A percentile compares a stretch with the other conserved stretches of the same genome.
Evolutionary conservation across 164 flowering plant species (phyloP).

Genomic region (Vitis riparia): DNA sequence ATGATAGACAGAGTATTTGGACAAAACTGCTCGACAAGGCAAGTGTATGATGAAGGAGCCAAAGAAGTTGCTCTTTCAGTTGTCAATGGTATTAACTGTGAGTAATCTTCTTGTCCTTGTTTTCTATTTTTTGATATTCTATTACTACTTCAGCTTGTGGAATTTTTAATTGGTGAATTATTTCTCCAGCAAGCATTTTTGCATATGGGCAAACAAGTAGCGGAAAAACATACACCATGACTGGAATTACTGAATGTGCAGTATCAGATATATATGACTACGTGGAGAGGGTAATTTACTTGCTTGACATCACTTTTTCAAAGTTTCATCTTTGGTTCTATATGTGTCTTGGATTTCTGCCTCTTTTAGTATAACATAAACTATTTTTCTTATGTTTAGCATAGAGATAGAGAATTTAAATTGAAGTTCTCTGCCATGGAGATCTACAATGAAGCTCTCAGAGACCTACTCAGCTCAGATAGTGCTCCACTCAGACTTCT

Average conservation of each 20-base stretch:
- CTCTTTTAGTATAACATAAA: not conserved
- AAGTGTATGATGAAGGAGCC: conserved; percentile 57
- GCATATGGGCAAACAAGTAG: conserved; percentile 99
- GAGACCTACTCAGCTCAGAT: conserved; percentile 78
- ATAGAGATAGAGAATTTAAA: conserved; percentile 65
- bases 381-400: conserved; percentile 43
- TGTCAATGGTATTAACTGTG: conserved; percentile 56
- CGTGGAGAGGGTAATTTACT: conserved; percentile 50
- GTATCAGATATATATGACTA: conserved; percentile 74
- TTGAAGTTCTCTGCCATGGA: conserved; percentile 94
- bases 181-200: conserved; percentile 73
- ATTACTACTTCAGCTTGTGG: not conserved
- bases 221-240: conserved; percentile 97
- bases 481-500: conserved; percentile 74
- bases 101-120: conserved; percentile 25
- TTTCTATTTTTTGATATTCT: conserved; percentile 6
- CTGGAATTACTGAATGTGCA: conserved; percentile 73
- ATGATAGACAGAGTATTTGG: conserved; percentile 40
- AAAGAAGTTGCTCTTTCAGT: conserved; percentile 58
- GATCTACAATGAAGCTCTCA: conserved; percentile 91
- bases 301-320: not conserved
- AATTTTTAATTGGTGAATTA: conserved; percentile 1
- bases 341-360: not conserved
- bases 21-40: conserved; percentile 39
- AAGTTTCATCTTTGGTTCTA: not conserved